Percentiles rank a stretch among this genome's conserved stretches.
Conservation (phyloP, 805 yeast genomes). For the Myxozyma mucilagina region DNA sequence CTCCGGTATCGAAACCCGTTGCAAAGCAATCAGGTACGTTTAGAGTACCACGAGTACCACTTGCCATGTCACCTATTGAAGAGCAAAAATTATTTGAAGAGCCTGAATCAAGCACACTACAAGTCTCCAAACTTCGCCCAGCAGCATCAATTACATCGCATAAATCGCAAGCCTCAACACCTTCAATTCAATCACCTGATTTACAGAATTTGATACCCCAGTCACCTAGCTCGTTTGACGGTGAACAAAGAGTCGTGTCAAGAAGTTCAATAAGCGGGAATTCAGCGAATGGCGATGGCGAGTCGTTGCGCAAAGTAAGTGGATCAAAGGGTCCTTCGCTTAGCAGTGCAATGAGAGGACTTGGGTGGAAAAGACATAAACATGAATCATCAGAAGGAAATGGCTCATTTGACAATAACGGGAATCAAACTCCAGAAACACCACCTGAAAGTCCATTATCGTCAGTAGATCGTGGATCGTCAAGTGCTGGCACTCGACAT, state of each 20-base stretch:
- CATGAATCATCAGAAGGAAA: neutral
- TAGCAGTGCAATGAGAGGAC: constrained; percentile 1
- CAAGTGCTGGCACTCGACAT: neutral
- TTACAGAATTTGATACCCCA: neutral
- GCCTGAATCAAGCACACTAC: neutral
- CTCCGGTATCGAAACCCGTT: neutral
- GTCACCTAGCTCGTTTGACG: neutral
- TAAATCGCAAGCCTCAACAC: neutral
- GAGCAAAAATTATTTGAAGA: neutral
- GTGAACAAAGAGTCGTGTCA: neutral
- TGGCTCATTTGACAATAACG: neutral
- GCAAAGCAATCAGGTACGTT: neutral
- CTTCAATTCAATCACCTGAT: neutral
- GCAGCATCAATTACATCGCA: neutral
- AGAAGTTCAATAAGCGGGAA: neutral
- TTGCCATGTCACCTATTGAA: neutral
- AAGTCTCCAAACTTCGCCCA: neutral
- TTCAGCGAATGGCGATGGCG: neutral
- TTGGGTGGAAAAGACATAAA: constrained; percentile 7
- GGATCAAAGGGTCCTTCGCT: neutral
- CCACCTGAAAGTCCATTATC: neutral
- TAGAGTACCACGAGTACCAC: too few relatives aligned
- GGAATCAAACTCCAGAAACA: neutral
- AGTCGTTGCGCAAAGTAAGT: neutral
- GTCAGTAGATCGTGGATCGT: neutral